Conservation (phyloP, 805 yeast genomes). For the Cyberlindnera japonica region DNA sequence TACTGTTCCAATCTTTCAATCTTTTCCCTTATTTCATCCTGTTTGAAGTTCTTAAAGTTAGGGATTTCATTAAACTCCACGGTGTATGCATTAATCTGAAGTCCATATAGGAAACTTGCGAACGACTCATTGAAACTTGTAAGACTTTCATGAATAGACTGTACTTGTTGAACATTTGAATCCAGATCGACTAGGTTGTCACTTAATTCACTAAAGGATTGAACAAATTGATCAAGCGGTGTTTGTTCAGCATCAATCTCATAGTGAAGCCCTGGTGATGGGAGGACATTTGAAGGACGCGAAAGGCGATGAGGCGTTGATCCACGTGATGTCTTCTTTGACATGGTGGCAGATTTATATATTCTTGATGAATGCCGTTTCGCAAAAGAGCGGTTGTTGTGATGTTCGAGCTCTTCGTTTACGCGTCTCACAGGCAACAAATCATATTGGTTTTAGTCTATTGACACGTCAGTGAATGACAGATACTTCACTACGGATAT, state of each 20-base stretch:
- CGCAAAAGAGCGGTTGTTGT: neutral
- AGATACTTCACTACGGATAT: neutral
- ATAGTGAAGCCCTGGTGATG: constrained; percentile 44
- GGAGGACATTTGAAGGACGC: constrained; percentile 32
- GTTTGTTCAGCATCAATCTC: constrained; percentile 38
- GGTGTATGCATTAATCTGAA: constrained; percentile 85
- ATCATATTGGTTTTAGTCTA: constrained; percentile 1
- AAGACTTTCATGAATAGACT: constrained; percentile 57
- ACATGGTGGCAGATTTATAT: constrained; percentile 7
- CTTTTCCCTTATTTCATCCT: constrained; percentile 20
- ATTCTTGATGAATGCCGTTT: neutral
- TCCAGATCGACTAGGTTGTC: constrained; percentile 56
- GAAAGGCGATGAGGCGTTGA: constrained; percentile 38
- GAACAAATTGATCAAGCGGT: constrained; percentile 41
- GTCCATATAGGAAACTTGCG: constrained; percentile 71
- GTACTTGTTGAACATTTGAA: constrained; percentile 52
- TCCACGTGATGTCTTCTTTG: constrained; percentile 21
- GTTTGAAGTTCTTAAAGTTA: constrained; percentile 12
- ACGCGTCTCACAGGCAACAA: constrained; percentile 2
- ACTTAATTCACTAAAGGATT: constrained; percentile 40
- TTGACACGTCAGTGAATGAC: constrained; percentile 7
- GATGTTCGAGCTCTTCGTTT: constrained; percentile 1
- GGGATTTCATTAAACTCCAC: constrained; percentile 51
- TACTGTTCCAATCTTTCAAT: constrained; percentile 20
- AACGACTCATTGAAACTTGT: constrained; percentile 73